Evolutionary conservation across 1,284 basidiomycete genomes (phyloP).

Genomic region (Anthracocystis setariae): DNA sequence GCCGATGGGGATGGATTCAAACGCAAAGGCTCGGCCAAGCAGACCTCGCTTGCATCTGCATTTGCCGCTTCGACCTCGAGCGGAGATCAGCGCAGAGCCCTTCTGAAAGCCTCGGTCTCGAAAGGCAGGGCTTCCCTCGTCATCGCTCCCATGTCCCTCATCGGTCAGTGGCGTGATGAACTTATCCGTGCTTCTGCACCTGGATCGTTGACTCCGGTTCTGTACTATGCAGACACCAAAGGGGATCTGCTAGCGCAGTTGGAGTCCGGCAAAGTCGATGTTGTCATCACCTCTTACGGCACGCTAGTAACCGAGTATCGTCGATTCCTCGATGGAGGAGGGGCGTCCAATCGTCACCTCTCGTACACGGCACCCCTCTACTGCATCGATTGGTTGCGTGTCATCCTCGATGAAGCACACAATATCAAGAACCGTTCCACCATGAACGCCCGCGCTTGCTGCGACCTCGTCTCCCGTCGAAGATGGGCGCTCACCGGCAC

Average conservation of each 20-base stretch:
- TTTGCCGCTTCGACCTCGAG: slow-evolving; percentile 45
- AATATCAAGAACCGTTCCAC: slow-evolving; percentile 91
- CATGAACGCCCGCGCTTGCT: slow-evolving; percentile 89
- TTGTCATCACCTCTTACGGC: slow-evolving; percentile 91
- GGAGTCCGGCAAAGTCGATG: slow-evolving; percentile 72
- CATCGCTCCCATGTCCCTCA: slow-evolving; percentile 88
- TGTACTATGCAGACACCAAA: slow-evolving; percentile 81
- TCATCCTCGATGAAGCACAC: slow-evolving; percentile 83
- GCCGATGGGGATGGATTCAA: slow-evolving; percentile 15
- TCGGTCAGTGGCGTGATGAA: slow-evolving; percentile 91
- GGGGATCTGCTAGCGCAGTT: slow-evolving; percentile 77
- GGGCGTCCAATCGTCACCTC: slow-evolving; percentile 28
- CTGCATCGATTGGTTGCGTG: slow-evolving; percentile 61
- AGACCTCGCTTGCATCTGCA: slow-evolving; percentile 56
- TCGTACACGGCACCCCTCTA: slow-evolving; percentile 50
- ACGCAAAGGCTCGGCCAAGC: slow-evolving; percentile 33
- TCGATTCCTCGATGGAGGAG: slow-evolving; percentile 47
- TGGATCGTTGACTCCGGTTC: slow-evolving; percentile 73
- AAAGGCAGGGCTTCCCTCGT: slow-evolving; percentile 77
- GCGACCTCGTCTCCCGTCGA: slow-evolving; percentile 80
- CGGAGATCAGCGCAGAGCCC: slow-evolving; percentile 20
- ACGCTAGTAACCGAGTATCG: slow-evolving; percentile 63
- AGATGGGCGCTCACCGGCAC: slow-evolving; percentile 95
- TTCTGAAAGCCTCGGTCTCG: slow-evolving; percentile 42
- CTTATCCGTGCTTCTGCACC: slow-evolving; percentile 75